phyloP scores from a whole-genome alignment of 495 filamentous ascomycete species.

The Aspergillus sclerotiicarbonarius region DNA sequence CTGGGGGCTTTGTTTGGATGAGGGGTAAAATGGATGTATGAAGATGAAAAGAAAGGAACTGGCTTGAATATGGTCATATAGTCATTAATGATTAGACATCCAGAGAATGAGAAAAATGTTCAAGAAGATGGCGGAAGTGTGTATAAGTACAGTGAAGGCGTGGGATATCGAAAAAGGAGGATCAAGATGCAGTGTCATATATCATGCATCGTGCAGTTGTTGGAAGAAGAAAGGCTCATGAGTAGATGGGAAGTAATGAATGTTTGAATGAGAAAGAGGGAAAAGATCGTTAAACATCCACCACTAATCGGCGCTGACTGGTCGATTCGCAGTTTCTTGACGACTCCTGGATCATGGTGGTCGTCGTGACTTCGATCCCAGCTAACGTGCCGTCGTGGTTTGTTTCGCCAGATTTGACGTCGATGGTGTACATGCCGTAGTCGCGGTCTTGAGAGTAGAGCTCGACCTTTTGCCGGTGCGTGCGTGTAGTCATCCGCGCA shows the following conservation, averaged over 20 bases:
- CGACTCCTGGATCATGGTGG: constrained; percentile 35
- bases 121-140: neutral
- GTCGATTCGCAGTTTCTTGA: constrained; percentile 20
- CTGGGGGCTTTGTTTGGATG: neutral
- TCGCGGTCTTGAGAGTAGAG: constrained; percentile 30
- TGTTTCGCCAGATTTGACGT: constrained; percentile 23
- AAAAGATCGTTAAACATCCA: constrained; percentile 20
- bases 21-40: neutral
- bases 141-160: neutral
- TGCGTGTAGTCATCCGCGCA: constrained; percentile 18
- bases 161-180: neutral
- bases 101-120: neutral
- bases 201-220: neutral
- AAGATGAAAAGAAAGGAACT: neutral
- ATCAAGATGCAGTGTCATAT: neutral
- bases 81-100: neutral
- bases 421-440: constrained; percentile 33
- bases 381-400: constrained; percentile 13
- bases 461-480: constrained; percentile 18
- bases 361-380: constrained; percentile 39
- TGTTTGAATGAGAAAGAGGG: neutral
- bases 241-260: neutral
- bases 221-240: neutral
- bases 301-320: constrained; percentile 24
- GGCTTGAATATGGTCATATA: neutral